Conservation (phyloP, 2,329 filamentous ascomycete genomes). For the Diaporthe sp. region DNA sequence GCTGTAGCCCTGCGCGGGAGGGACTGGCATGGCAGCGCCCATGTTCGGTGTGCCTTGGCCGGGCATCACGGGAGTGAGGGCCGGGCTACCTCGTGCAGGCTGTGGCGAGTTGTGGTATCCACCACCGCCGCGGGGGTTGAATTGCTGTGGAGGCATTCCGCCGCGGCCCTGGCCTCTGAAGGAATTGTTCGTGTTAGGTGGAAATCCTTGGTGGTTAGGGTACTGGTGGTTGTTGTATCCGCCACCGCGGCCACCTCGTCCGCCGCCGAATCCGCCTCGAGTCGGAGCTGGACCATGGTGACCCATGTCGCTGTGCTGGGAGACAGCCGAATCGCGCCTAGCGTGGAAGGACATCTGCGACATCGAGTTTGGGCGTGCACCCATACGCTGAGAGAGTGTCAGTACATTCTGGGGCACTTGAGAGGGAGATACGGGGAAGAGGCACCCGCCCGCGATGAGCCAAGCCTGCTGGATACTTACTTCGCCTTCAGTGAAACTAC, state of each 20-base stretch:
- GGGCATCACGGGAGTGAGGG: conserved; percentile 72
- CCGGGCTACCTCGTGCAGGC: conserved; percentile 73
- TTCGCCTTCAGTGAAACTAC: conserved; percentile 85
- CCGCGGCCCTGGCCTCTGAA: conserved; percentile 57
- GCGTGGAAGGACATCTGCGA: conserved; percentile 67
- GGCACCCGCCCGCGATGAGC: background rate
- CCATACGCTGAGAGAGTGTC: conserved; percentile 67
- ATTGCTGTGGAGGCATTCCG: conserved; percentile 59
- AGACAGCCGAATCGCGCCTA: conserved; percentile 89
- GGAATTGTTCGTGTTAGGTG: conserved; percentile 52
- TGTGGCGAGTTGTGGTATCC: conserved; percentile 75
- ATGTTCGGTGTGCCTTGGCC: conserved; percentile 75
- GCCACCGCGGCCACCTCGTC: conserved; percentile 60
- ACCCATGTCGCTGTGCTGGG: conserved; percentile 79
- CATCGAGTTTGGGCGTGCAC: conserved; percentile 72
- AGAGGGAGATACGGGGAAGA: conserved; percentile 40
- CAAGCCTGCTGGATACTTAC: conserved; percentile 65
- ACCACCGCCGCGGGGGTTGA: conserved; percentile 59
- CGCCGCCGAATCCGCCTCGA: conserved; percentile 65
- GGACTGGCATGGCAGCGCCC: conserved; percentile 75
- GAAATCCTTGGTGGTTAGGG: conserved; percentile 61
- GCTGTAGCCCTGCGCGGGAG: conserved; percentile 63
- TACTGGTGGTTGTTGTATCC: conserved; percentile 62
- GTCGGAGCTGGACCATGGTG: conserved; percentile 71
- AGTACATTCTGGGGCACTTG: conserved; percentile 33